Base-by-base conservation (phyloP, 352 stramenopile species). In the Pythium biforme region DNA sequence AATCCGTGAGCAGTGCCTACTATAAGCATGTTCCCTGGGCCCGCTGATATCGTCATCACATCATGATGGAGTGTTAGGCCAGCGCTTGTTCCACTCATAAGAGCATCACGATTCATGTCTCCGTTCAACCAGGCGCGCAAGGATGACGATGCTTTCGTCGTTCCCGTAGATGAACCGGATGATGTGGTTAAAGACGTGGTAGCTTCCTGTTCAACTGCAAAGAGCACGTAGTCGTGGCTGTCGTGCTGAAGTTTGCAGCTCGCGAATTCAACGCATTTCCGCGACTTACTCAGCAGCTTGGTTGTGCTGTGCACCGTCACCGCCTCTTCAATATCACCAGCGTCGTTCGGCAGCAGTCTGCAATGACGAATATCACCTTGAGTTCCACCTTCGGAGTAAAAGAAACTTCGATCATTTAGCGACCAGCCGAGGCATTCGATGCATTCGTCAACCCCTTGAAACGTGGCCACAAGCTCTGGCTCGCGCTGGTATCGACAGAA, bases 41-140 rank as follows among this genome's bases (percentile, higher is more conserved):
- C 79, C 22, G 70, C 27, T 2, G 69, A 74, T 0, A 91, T 55
- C 15, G 76, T 60, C 4, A 79, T 88, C 47, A 89, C 62, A 20
- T 78, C 56, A 49, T 77, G 66, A 0, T 55, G 43, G 4, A 60
- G 77, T 55, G 4, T 61, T 62, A 27, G 64, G 11, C 53, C 60
- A 20, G 20, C 14, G 17, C 9, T 27, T 3, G 7, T 45, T 15
- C n/a, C 47, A 31, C 12, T 60, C 47, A 34, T 46, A 27, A 89
- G 56, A 8, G 75, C 69, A 31, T 88, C 77, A 4, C 69, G 67
- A 14, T 53, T 29, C 34, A 90, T 54, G 20, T 86, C 60, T 0
- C 81, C 81, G 53, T 88, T 87, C 10, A 87, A 34, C 76, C 76
- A 90, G 0, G 71, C 78, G 1, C 81, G 78, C 11, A 90, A 34